Evolutionary conservation across 768 basidiomycete genomes (phyloP), one percentile per base, ranked within the genome.

Genomic region (Suillus cothurnatus): DNA sequence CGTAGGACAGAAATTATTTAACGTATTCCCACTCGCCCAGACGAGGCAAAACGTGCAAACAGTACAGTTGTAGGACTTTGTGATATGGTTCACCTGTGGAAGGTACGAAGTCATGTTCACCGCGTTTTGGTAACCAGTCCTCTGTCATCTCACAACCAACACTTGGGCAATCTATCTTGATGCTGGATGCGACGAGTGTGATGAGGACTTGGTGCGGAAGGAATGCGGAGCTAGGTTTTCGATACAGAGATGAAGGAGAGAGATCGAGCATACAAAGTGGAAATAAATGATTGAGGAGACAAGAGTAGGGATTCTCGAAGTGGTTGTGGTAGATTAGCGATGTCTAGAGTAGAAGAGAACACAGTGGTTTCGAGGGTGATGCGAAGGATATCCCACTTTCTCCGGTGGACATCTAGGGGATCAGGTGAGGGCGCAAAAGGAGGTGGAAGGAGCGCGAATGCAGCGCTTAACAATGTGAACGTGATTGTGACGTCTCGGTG

Each of bases 311-410:
- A 80, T 12, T 82, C 79, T 38, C 84, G 82, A 32, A 92, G 78
- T 0, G 83, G 63, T 26, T 81, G 77, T 0, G 91, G 90, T 17
- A 91, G 74, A 23, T 66, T 57, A 6, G 62, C n/a, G 34, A 68
- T 68, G 61, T 76, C 73, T 23, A 87, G 84, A 1, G 80, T 79
- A 3, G 89, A 83, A 17, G 85, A 74, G 71, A 90, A 92, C 32
- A 91, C 77, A 1, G 89, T 92, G 1, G 88, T 86, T 73, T 94
- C 92, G 62, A 93, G 83, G 0, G 92, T 94, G 67, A 95, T 89
- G 31, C 93, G 85, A 8, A 95, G 86, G 63, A 95, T 87, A 71
- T 95, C 93, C 93, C 93, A 95, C 79, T 93, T 94, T 63, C 88
- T 82, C 21, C 93, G 86, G 57, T 81, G 79, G 26, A 83, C 77